Percentiles rank a stretch among this genome's conserved stretches.
These are phyloP conservation scores for Cyclaneusma minus DNA, from an alignment of 2,329 filamentous ascomycete species.

Conservation along the genomic window DNA sequence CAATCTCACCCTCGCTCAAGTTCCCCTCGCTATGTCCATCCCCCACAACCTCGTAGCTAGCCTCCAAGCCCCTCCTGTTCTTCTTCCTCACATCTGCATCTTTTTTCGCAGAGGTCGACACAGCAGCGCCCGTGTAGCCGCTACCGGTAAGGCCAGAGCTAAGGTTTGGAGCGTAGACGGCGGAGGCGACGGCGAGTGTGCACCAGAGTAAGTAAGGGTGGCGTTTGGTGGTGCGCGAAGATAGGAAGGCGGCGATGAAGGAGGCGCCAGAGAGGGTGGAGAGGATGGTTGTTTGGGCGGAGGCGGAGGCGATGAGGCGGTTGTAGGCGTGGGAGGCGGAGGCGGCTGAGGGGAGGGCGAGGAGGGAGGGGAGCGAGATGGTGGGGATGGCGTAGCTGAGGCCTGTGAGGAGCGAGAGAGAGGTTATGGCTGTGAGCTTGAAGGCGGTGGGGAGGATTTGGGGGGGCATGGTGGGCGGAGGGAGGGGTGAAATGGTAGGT, in stretches of 20 bases:
- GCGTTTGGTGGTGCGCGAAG: slow-evolving; percentile 53
- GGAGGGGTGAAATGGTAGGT: no score
- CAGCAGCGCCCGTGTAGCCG: slow-evolving; percentile 12
- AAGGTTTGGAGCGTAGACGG: slow-evolving; percentile 31
- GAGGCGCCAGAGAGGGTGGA: slow-evolving; percentile 53
- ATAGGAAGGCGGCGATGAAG: slow-evolving; percentile 66
- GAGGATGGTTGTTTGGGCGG: slow-evolving; percentile 50
- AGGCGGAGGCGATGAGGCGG: slow-evolving; percentile 46
- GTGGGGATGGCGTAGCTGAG: slow-evolving; percentile 73
- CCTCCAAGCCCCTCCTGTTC: slow-evolving; percentile 34
- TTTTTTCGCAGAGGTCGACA: slow-evolving; percentile 6
- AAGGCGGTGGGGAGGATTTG: no score
- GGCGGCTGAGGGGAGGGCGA: slow-evolving; percentile 63
- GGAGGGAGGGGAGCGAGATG: slow-evolving; percentile 64
- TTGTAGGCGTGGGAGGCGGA: slow-evolving; percentile 56
- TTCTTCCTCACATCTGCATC: slow-evolving; percentile 5
- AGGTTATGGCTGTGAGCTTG: no score
- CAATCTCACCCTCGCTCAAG: slow-evolving; percentile 31
- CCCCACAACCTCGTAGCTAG: slow-evolving; percentile 55
- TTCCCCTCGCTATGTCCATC: slow-evolving; percentile 31
- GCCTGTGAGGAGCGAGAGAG: no score
- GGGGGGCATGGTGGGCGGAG: no score
- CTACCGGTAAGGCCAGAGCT: slow-evolving; percentile 21
- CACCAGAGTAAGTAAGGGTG: slow-evolving; percentile 91
- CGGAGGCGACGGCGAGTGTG: slow-evolving; percentile 45